These are phyloP conservation scores for Teratosphaeria viscida DNA, from an alignment of 2,329 filamentous ascomycete species.

Conservation along the genomic window DNA sequence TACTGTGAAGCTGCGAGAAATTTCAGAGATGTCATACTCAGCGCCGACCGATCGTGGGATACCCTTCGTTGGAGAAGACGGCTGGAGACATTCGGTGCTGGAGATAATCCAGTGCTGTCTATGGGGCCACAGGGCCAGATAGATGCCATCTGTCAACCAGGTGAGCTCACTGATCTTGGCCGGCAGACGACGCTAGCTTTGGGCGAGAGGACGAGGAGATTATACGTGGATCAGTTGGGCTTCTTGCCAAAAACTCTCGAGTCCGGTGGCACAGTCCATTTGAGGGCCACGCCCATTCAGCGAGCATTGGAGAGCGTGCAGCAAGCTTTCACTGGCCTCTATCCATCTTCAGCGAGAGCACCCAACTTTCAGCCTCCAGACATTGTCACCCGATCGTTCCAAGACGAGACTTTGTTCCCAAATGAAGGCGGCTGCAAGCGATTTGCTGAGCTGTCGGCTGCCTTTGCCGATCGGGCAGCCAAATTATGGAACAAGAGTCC, in stretches of 20 bases:
- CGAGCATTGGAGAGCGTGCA: conserved; percentile 41
- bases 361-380: conserved; percentile 33
- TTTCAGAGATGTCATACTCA: conserved; percentile 53
- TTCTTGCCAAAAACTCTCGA: conserved; percentile 38
- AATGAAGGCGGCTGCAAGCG: conserved; percentile 40
- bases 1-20: conserved; percentile 73
- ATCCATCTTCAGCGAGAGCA: conserved; percentile 33
- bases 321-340: conserved; percentile 40
- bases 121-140: conserved; percentile 56
- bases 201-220: conserved; percentile 36
- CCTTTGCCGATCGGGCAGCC: conserved; percentile 38
- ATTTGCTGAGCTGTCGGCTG: conserved; percentile 37
- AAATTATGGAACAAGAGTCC: conserved; percentile 46
- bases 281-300: conserved; percentile 40
- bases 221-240: conserved; percentile 40
- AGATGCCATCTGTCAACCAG: conserved; percentile 68
- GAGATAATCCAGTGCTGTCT: conserved; percentile 50
- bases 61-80: conserved; percentile 55
- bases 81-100: conserved; percentile 66
- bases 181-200: conserved; percentile 39
- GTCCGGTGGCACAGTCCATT: conserved; percentile 27
- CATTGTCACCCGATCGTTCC: conserved; percentile 34
- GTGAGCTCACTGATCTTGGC: conserved; percentile 41
- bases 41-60: conserved; percentile 47
- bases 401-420: conserved; percentile 41